Conservation (phyloP, 495 filamentous ascomycete species). For the Talaromyces nanjingensis region DNA sequence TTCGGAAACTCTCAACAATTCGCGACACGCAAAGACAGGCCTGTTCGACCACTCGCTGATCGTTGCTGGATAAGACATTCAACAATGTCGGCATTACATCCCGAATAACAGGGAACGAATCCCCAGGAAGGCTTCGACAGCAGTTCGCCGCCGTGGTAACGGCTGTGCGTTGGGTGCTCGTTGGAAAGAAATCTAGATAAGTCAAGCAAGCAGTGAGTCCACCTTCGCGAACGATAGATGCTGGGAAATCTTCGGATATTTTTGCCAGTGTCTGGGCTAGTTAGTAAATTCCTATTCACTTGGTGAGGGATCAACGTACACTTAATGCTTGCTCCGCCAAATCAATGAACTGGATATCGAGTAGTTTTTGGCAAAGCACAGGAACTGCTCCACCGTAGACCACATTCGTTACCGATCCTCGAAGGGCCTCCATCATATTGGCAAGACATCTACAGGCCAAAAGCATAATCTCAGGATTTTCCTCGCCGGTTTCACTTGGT, state of each 20-base stretch:
- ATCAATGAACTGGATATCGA: slow-evolving; percentile 95
- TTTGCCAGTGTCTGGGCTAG: slow-evolving; percentile 74
- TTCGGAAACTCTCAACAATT: slow-evolving; percentile 92
- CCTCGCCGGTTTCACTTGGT: slow-evolving; percentile 75
- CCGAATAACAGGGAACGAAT: slow-evolving; percentile 78
- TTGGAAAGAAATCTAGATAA: slow-evolving; percentile 96
- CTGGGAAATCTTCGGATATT: slow-evolving; percentile 94
- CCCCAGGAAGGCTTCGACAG: slow-evolving; percentile 90
- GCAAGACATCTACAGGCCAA: slow-evolving; percentile 93
- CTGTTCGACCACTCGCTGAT: slow-evolving; percentile 96
- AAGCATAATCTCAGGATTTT: slow-evolving; percentile 97
- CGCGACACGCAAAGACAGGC: slow-evolving; percentile 93
- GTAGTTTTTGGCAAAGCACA: slow-evolving; percentile 83
- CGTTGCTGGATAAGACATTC: slow-evolving; percentile 81
- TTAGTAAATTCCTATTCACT: slow-evolving; percentile 1
- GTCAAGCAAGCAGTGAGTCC: slow-evolving; percentile 89
- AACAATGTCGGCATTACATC: slow-evolving; percentile 95
- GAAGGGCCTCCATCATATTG: slow-evolving; percentile 95
- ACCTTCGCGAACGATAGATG: slow-evolving; percentile 91
- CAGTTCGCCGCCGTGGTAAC: slow-evolving; percentile 97
- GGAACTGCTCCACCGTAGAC: slow-evolving; percentile 96
- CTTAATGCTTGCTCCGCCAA: slow-evolving; percentile 94
- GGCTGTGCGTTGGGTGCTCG: slow-evolving; percentile 91
- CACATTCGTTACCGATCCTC: slow-evolving; percentile 85
- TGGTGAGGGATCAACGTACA: slow-evolving; percentile 36